These are phyloP conservation scores for Suhomyces prunicola DNA, from an alignment of 805 yeast species.

Conservation along the genomic window DNA sequence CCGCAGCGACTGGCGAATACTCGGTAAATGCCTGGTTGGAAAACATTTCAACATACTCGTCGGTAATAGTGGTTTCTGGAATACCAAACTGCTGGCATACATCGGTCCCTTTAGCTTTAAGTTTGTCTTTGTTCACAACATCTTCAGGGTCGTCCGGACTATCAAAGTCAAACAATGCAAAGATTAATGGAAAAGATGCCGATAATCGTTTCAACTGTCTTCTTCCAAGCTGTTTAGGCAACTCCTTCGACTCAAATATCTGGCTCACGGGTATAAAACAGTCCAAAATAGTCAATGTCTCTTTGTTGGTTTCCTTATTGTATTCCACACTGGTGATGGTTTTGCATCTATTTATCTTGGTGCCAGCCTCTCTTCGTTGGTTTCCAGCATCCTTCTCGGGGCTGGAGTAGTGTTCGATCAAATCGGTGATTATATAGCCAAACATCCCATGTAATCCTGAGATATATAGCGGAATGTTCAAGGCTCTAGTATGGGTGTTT, in stretches of 20 bases:
- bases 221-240: constrained; percentile 41
- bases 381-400: constrained; percentile 51
- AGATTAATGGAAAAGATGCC: constrained; percentile 56
- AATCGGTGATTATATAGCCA: constrained; percentile 79
- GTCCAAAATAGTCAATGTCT: constrained; percentile 37
- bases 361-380: constrained; percentile 37
- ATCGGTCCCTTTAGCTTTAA: constrained; percentile 25
- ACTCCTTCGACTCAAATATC: constrained; percentile 32
- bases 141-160: constrained; percentile 22
- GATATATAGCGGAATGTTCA: constrained; percentile 63
- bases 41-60: constrained; percentile 41
- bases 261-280: constrained; percentile 33
- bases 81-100: constrained; percentile 33
- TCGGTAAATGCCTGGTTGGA: constrained; percentile 56
- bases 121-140: constrained; percentile 20
- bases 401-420: constrained; percentile 58
- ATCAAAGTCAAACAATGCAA: constrained; percentile 52
- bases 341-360: constrained; percentile 48
- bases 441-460: constrained; percentile 74
- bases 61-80: constrained; percentile 44
- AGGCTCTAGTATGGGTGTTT: constrained; percentile 54
- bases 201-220: constrained; percentile 49
- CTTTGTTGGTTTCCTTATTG: constrained; percentile 41
- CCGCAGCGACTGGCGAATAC: constrained; percentile 79
- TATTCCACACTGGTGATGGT: constrained; percentile 27